Conservation (phyloP, 495 filamentous ascomycete species). For the Aspergillus ostianus region DNA sequence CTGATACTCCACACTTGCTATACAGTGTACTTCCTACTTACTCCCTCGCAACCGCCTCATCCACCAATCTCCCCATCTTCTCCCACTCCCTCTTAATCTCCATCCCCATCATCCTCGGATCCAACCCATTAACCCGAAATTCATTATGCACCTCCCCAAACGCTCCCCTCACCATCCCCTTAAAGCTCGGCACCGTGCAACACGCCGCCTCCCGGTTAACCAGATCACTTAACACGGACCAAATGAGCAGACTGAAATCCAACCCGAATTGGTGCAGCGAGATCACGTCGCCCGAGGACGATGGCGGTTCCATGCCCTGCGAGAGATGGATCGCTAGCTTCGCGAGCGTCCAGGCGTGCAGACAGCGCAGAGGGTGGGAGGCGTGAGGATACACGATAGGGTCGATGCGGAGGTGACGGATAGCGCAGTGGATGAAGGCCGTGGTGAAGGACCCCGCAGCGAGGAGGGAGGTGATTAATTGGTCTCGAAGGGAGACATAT, state of each 20-base stretch:
- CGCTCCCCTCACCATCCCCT: slow-evolving; percentile 25
- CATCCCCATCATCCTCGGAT: slow-evolving; percentile 26
- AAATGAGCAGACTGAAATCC: slow-evolving; percentile 37
- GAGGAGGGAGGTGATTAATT: slow-evolving; percentile 35
- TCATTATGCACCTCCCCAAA: slow-evolving; percentile 35
- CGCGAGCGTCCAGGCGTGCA: slow-evolving; percentile 44
- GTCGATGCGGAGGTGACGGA: slow-evolving; percentile 40
- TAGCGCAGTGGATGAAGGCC: slow-evolving; percentile 40
- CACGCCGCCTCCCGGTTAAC: slow-evolving; percentile 34
- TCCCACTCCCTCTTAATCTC: slow-evolving; percentile 34
- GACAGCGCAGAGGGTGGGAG: slow-evolving; percentile 42
- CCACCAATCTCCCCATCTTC: slow-evolving; percentile 34
- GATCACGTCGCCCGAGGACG: slow-evolving; percentile 1
- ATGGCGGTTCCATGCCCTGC: slow-evolving; percentile 22
- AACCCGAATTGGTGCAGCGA: slow-evolving; percentile 20
- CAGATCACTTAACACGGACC: slow-evolving; percentile 41
- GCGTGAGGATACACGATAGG: slow-evolving; percentile 30
- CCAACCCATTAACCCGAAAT: slow-evolving; percentile 30
- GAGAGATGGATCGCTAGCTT: slow-evolving; percentile 40
- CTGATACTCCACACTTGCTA: no score
- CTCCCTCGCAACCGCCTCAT: slow-evolving; percentile 26
- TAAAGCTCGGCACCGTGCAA: slow-evolving; percentile 39
- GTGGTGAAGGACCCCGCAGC: slow-evolving; percentile 26
- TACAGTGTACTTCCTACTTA: not conserved
- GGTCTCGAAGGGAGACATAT: slow-evolving; percentile 37